Conservation (phyloP, 352 stramenopile genomes). For the Pythium vanterpoolii region DNA sequence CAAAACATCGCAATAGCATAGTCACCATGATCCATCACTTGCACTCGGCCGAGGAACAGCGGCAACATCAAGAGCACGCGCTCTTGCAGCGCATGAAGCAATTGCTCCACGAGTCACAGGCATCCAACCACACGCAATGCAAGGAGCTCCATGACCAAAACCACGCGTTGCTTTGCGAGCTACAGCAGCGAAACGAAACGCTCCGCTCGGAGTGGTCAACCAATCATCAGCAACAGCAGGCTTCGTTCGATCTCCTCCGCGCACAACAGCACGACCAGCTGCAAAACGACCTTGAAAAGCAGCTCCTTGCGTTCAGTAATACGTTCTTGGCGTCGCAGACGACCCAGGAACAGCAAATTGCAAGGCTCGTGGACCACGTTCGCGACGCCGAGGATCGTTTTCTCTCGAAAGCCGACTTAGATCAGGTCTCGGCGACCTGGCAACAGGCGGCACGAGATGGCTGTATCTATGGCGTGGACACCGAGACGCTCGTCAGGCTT, state of each 20-base stretch:
- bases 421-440: slow-evolving; percentile 27
- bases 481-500: slow-evolving; percentile 27
- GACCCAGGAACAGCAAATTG: slow-evolving; percentile 28
- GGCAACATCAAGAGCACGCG: slow-evolving; percentile 19
- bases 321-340: slow-evolving; percentile 26
- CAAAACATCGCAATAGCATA: slow-evolving; percentile 14
- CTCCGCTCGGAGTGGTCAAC: slow-evolving; percentile 7
- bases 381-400: slow-evolving; percentile 27
- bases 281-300: slow-evolving; percentile 26
- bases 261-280: slow-evolving; percentile 15
- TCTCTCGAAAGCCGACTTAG: slow-evolving; percentile 29
- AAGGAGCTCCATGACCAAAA: slow-evolving; percentile 22
- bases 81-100: slow-evolving; percentile 9
- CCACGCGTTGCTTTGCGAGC: slow-evolving; percentile 34
- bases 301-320: slow-evolving; percentile 23
- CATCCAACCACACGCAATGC: slow-evolving; percentile 6
- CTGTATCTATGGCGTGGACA: slow-evolving; percentile 51
- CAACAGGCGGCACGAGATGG: slow-evolving; percentile 47
- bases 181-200: slow-evolving; percentile 31
- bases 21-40: slow-evolving; percentile 47
- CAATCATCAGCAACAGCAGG: slow-evolving; percentile 29
- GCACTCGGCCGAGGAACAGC: slow-evolving; percentile 33
- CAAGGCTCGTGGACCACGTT: slow-evolving; percentile 18
- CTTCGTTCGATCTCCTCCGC: slow-evolving; percentile 3
- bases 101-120: slow-evolving; percentile 13